These are phyloP conservation scores for Ceratobasidium sp. DNA, from an alignment of 1,284 basidiomycete genomes.

Conservation along the genomic window DNA sequence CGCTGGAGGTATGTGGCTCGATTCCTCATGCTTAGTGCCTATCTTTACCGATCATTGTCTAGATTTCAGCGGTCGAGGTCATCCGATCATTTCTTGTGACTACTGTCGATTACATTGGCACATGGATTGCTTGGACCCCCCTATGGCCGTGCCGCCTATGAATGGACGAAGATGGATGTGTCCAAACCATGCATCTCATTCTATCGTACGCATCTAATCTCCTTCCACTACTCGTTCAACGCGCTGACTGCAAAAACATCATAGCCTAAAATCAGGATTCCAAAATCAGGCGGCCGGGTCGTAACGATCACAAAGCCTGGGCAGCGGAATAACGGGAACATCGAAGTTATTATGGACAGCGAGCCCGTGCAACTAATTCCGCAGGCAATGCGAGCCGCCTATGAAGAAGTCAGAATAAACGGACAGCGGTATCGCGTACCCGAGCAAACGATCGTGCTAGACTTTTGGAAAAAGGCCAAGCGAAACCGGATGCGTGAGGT, in stretches of 20 bases:
- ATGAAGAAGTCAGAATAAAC: conserved; percentile 57
- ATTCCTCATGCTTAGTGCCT: conserved; percentile 6
- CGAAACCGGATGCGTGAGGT: conserved; percentile 55
- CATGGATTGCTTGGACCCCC: conserved; percentile 95
- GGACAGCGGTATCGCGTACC: conserved; percentile 92
- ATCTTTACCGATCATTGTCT: conserved; percentile 26
- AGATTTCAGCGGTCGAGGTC: conserved; percentile 51
- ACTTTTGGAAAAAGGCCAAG: conserved; percentile 93
- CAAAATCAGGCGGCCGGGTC: conserved; percentile 28
- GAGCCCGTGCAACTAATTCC: conserved; percentile 75
- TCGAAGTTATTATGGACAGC: conserved; percentile 84
- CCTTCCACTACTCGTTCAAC: conserved; percentile 40
- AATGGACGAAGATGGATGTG: conserved; percentile 98
- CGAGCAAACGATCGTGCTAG: conserved; percentile 90
- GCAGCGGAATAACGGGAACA: conserved; percentile 91
- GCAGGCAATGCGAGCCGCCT: conserved; percentile 55
- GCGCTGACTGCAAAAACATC: conserved; percentile 76
- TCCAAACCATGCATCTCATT: conserved; percentile 91
- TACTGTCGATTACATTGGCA: conserved; percentile 98
- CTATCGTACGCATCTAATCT: conserved; percentile 67
- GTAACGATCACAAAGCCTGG: conserved; percentile 77
- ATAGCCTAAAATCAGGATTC: conserved; percentile 73
- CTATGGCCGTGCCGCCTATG: conserved; percentile 87
- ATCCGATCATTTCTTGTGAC: conserved; percentile 90
- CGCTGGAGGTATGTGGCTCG: conserved; percentile 36